phyloP scores from a whole-genome alignment of 192 early-diverging fungal genomes.

The Coemansia sp. region DNA sequence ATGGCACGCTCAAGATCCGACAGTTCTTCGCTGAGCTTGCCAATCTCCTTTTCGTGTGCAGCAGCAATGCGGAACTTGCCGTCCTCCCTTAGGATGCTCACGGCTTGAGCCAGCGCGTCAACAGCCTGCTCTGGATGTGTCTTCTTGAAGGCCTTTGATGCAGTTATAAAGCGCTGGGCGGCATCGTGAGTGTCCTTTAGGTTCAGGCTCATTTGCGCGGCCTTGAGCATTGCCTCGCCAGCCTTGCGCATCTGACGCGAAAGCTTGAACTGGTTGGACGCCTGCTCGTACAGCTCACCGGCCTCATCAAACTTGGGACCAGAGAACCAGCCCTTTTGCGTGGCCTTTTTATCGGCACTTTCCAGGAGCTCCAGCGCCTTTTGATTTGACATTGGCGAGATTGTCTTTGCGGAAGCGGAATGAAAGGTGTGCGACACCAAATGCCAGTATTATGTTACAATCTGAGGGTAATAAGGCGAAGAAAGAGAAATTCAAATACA shows the following conservation, averaged over 20 bases:
- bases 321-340: conserved; percentile 65
- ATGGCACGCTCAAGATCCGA: conserved; percentile 76
- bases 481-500: neutral
- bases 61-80: conserved; percentile 90
- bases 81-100: conserved; percentile 76
- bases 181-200: conserved; percentile 85
- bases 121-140: conserved; percentile 77
- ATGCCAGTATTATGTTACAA: neutral
- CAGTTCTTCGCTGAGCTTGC: conserved; percentile 88
- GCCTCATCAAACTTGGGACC: conserved; percentile 94
- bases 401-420: neutral
- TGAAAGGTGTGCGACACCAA: neutral
- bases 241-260: conserved; percentile 90
- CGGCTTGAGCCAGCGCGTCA: conserved; percentile 70
- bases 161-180: conserved; percentile 76
- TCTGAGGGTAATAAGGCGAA: neutral
- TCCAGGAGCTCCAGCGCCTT: conserved; percentile 56
- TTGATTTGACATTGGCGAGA: conserved; percentile 1
- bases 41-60: conserved; percentile 92
- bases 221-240: conserved; percentile 87
- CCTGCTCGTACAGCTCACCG: conserved; percentile 86
- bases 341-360: conserved; percentile 72
- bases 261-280: conserved; percentile 91
- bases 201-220: conserved; percentile 76
- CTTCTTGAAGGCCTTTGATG: conserved; percentile 90